These are phyloP conservation scores for Exophiala bonariae DNA, from an alignment of 2,329 filamentous ascomycete genomes.

Conservation along the genomic window DNA sequence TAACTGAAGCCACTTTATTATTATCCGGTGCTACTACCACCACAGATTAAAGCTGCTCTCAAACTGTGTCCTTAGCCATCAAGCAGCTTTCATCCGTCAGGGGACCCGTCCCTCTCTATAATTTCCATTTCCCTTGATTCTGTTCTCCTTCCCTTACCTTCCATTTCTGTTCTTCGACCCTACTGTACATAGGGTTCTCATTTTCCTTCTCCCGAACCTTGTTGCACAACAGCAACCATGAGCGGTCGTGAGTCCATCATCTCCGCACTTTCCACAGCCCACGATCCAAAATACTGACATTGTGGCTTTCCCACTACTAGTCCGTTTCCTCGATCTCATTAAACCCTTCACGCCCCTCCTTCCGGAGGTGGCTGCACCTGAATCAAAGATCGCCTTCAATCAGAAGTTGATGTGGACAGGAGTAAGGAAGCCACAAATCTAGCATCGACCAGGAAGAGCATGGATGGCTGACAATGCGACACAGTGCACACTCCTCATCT, in stretches of 20 bases:
- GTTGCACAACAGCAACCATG: conserved; percentile 16
- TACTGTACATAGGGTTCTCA: too few relatives aligned
- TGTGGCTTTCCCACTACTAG: conserved; percentile 46
- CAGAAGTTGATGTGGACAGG: conserved; percentile 96
- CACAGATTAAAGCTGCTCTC: too few relatives aligned
- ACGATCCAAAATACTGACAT: conserved; percentile 16
- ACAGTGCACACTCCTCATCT: conserved; percentile 87
- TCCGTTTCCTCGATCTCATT: conserved; percentile 99
- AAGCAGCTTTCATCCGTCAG: too few relatives aligned
- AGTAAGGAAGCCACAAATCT: conserved; percentile 43
- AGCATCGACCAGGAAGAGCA: conserved; percentile 5
- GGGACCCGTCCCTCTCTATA: too few relatives aligned
- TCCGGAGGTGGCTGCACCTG: conserved; percentile 96
- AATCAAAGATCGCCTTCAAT: conserved; percentile 99
- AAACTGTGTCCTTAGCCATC: too few relatives aligned
- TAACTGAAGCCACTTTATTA: too few relatives aligned
- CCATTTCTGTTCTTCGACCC: too few relatives aligned
- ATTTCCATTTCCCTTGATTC: too few relatives aligned
- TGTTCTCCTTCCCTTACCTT: too few relatives aligned
- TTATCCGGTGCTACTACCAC: too few relatives aligned
- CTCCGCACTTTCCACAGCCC: conserved; percentile 10
- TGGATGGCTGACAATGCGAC: conserved; percentile 19
- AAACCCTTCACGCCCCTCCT: conserved; percentile 99
- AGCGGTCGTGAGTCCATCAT: conserved; percentile 20
- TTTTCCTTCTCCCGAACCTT: too few relatives aligned